Evolutionary conservation across 2,329 filamentous ascomycete species (phyloP), one percentile per base, ranked within the genome.

Genomic region (Scolecobasidium constrictum): DNA sequence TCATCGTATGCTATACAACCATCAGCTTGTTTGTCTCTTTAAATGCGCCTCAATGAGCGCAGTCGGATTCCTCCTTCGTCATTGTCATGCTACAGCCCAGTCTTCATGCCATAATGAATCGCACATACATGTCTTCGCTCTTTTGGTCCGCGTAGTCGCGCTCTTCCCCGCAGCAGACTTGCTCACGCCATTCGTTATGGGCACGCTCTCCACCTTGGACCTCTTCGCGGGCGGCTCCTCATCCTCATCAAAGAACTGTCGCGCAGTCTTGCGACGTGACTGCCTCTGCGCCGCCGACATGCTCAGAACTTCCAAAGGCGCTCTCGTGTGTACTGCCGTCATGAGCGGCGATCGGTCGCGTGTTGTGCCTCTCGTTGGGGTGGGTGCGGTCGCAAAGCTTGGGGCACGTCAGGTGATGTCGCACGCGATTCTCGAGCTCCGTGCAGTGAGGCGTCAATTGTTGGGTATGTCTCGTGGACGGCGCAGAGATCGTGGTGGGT

Each of bases 221-320:
- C 62, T 63, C 54, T 71, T 71, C 45, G 57, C 54, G 40, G 52
- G 54, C 11, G 63, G 64, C 52, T 62, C 64, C 54, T 63, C 64
- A 21, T 67, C 65, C 34, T 63, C 61, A 5, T 65, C 65, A 36
- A 63, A 60, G 35, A 64, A 64, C 39, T 61, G 57, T 42, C 64
- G 61, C 50, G 62, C 64, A 50, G 67, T 71, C 52, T 64, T 58
- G 53, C 68, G 58, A 58, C 67, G 66, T 55, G 61, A 61, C 37
- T 56, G 51, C 46, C 60, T 56, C 41, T 67, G 67, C 51, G 62
- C 57, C 47, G 66, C 64, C 50, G 63, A 59, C 68, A 71, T 72
- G 48, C 59, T 62, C 49, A 71, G 61, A 22, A 58, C 53, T 59
- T 66, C 61, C 47, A 71, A 55, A 46, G 68, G 68, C 44, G 57